Base-by-base conservation (phyloP, 331 rosid genomes). In the Ulmus americana region DNA sequence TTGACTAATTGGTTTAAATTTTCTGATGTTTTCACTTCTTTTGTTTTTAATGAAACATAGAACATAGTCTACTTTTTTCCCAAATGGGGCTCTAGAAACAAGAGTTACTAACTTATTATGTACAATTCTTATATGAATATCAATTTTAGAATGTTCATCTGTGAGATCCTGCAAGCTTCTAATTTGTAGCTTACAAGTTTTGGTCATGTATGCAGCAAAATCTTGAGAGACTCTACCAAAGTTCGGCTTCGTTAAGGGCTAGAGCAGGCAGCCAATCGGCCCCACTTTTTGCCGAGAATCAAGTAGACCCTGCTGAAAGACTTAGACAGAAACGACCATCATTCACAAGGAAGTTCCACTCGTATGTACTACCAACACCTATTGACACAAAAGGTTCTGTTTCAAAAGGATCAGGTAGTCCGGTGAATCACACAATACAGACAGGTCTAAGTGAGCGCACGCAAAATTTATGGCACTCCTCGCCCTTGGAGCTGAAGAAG, bases 351-450 rank as follows among this genome's bases (percentile, higher is more conserved):
- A 87, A 81, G 79, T 90, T 90, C 80, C 80, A 81, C 73, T 79
- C 98, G 0, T 92, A 92, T 64, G 99, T 81, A 53, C 87, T 94
- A 64, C 99, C 96, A 39, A 94, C 91, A 44, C 99, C 99, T 7
- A 78, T 70, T 70, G 91, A 81, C 73, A 74, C 83, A n/a, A 88
- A 77, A 69, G 73, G 74, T 69, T 67, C 90, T 59, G 65, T 61
- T 62, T 77, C 90, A 59, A 47, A 80, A 14, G 76, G 81, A 66
- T 76, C 84, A 41, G 76, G 61, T 71, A 84, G 76, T 54, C 71
- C 68, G 20, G 70, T 73, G 51, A 75, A 80, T 70, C 74, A 62
- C 41, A 77, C 74, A 67, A 52, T 49, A 43, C 85, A 69, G 73
- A 70, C 74, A 53, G 61, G 66, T 53, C 67, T 73, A 15, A 79